Conservation (phyloP, 257 asterid genomes). For the Solanum chmielewskii region DNA sequence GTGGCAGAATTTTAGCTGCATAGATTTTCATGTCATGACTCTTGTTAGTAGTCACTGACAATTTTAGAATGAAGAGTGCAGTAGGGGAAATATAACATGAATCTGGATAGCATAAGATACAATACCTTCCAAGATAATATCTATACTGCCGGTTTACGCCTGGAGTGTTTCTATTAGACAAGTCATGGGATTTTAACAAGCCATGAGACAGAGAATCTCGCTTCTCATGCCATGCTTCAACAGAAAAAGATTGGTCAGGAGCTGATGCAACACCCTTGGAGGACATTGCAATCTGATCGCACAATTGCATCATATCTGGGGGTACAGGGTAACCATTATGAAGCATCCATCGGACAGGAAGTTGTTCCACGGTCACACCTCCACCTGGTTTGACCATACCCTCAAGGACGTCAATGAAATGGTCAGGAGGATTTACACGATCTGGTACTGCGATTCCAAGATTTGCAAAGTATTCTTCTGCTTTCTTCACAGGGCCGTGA, state of each 20-base stretch:
- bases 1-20: not conserved
- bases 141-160: constrained; percentile 59
- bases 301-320: constrained; percentile 76
- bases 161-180: constrained; percentile 59
- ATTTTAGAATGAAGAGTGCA: not conserved
- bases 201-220: constrained; percentile 28
- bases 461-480: constrained; percentile 70
- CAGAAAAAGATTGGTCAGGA: constrained; percentile 23
- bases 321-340: constrained; percentile 91
- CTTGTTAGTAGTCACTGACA: not conserved
- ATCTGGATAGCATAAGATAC: not conserved
- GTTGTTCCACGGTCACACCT: constrained; percentile 61
- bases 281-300: constrained; percentile 65
- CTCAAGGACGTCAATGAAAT: constrained; percentile 87
- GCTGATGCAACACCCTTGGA: constrained; percentile 39
- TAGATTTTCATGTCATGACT: not conserved
- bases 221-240: constrained; percentile 23
- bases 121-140: constrained; percentile 88
- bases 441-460: constrained; percentile 74
- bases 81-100: not conserved
- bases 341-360: constrained; percentile 98
- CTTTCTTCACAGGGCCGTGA: constrained; percentile 87
- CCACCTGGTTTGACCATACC: constrained; percentile 60
- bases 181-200: constrained; percentile 32
- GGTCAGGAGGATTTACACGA: constrained; percentile 88